Conservation (phyloP, 805 yeast genomes). For the Grigorovia humatica region DNA sequence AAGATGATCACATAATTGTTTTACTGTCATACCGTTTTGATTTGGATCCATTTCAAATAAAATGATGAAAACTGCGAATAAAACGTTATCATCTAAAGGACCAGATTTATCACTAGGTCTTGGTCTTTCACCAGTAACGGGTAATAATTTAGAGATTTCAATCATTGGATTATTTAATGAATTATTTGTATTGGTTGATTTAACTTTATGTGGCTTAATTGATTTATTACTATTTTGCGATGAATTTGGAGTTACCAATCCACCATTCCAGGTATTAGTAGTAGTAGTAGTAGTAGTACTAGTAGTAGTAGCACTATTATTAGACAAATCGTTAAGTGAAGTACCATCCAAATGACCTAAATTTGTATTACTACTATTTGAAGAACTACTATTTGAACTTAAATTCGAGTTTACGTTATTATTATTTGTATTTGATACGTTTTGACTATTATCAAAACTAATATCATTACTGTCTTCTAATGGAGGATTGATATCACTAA, state of each 20-base stretch:
- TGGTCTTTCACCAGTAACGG: slow-evolving; percentile 70
- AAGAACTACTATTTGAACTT: neutral
- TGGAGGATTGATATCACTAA: slow-evolving; percentile 14
- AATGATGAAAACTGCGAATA: slow-evolving; percentile 64
- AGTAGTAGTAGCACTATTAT: neutral
- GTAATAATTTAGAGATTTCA: slow-evolving; percentile 60
- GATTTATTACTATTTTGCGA: neutral
- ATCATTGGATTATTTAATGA: slow-evolving; percentile 11
- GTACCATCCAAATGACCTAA: neutral
- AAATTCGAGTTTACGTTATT: neutral
- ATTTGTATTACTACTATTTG: neutral
- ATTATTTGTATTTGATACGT: neutral
- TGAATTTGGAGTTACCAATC: neutral
- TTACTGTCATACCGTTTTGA: slow-evolving; percentile 80
- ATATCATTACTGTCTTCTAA: slow-evolving; percentile 1
- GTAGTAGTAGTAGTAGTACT: neutral
- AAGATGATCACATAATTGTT: slow-evolving; percentile 71
- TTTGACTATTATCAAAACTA: slow-evolving; percentile 1
- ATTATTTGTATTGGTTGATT: neutral
- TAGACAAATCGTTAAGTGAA: neutral
- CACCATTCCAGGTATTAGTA: neutral
- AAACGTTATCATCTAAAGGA: slow-evolving; percentile 56
- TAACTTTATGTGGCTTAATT: neutral
- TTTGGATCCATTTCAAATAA: slow-evolving; percentile 57
- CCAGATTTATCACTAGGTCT: slow-evolving; percentile 51